Evolutionary conservation across 345 rosid species (phyloP).

Genomic region (Lumnitzera racemosa): DNA sequence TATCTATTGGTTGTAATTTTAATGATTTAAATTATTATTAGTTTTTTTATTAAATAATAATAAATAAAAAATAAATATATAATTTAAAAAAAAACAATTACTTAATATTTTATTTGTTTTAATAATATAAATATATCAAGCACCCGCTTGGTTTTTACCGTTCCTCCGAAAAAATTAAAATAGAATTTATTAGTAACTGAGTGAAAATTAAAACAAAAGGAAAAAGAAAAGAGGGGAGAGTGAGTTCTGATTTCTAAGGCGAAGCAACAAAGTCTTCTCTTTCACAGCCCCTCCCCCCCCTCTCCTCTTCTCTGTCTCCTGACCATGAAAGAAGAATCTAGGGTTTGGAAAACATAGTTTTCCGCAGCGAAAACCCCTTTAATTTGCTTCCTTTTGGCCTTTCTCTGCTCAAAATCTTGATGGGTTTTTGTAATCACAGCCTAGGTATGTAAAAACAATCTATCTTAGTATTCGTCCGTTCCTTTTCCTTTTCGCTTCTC

Average conservation of each 20-base stretch:
- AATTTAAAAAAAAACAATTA: no score
- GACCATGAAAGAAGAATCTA: slow-evolving; percentile 31
- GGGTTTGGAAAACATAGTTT: slow-evolving; percentile 46
- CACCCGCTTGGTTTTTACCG: no score
- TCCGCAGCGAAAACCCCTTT: slow-evolving; percentile 22
- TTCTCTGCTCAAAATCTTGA: not conserved
- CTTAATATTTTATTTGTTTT: fast-evolving
- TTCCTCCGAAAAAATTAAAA: no score
- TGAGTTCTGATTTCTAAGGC: slow-evolving; percentile 29
- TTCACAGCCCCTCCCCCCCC: slow-evolving; percentile 67
- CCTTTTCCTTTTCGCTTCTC: slow-evolving; percentile 2
- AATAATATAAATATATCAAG: no score
- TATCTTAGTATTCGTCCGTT: slow-evolving; percentile 6
- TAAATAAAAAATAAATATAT: no score
- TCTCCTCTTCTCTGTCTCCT: not conserved
- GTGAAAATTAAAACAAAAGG: no score
- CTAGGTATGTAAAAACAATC: slow-evolving; percentile 8
- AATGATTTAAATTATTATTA: no score
- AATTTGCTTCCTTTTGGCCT: not conserved
- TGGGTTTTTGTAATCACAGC: no score
- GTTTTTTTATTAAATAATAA: no score
- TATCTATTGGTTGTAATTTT: no score
- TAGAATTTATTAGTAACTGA: no score
- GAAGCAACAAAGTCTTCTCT: slow-evolving; percentile 58
- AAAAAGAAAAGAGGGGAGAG: slow-evolving; percentile 14